These are phyloP conservation scores for Cladosporium sp. DNA, from an alignment of 2,329 filamentous ascomycete genomes.

Conservation along the genomic window DNA sequence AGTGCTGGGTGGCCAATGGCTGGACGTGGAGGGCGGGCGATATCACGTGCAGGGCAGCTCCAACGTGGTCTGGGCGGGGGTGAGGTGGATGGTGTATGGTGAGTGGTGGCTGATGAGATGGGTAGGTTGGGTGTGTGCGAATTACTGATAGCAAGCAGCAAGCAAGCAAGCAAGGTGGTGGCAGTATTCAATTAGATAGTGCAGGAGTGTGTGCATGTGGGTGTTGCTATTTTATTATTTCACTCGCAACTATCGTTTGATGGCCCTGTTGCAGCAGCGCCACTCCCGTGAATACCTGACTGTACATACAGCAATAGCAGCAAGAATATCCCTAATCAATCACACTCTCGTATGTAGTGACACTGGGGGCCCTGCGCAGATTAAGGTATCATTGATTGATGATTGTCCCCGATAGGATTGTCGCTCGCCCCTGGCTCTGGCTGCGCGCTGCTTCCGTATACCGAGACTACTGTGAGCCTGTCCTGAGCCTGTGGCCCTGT, in stretches of 20 bases:
- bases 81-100: not conserved
- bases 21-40: not conserved
- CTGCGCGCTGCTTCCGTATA: not conserved
- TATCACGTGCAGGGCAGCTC: not conserved
- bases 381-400: not conserved
- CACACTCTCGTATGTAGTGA: not conserved
- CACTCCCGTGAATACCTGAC: not conserved
- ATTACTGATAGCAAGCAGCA: not conserved
- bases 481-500: not conserved
- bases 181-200: not conserved
- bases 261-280: not conserved
- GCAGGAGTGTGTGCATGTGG: not conserved
- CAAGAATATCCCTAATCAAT: not conserved
- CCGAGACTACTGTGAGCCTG: not conserved
- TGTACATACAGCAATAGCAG: not conserved
- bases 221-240: not conserved
- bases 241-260: not conserved
- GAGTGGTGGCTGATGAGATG: not conserved
- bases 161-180: not conserved
- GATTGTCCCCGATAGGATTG: not conserved
- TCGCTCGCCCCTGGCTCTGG: not conserved
- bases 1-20: not conserved
- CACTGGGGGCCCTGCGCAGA: not conserved
- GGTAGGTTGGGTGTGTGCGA: not conserved
- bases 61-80: constrained; percentile 2